phyloP scores from a whole-genome alignment of 345 rosid species.

The Eucalyptus paniculata region DNA sequence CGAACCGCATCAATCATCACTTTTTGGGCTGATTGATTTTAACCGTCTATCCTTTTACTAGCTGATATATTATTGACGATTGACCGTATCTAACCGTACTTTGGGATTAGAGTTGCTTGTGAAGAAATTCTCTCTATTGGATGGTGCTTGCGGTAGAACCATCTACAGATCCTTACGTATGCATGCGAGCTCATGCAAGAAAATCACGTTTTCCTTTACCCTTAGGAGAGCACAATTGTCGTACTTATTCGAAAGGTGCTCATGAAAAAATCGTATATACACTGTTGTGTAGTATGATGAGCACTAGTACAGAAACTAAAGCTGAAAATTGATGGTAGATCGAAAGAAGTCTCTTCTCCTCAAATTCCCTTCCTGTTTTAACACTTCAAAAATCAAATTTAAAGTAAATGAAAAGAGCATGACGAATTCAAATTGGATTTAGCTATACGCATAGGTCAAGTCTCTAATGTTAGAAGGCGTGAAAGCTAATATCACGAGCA shows the following conservation, averaged over 20 bases:
- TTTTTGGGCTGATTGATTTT: neutral
- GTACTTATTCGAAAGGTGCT: neutral
- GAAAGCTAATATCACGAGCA: slow-evolving; percentile 2
- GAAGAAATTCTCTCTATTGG: neutral
- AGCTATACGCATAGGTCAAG: neutral
- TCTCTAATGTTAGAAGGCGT: neutral
- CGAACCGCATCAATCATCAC: neutral
- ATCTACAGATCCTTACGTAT: neutral
- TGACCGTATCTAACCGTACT: neutral
- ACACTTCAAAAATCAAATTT: neutral
- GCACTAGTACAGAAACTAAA: neutral
- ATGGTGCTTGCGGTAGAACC: neutral
- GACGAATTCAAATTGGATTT: neutral
- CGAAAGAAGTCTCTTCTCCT: neutral
- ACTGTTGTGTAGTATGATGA: neutral
- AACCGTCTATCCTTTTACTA: neutral
- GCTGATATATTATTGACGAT: neutral
- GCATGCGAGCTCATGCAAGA: neutral
- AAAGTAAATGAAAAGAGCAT: neutral
- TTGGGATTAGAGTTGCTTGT: neutral
- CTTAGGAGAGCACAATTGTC: neutral
- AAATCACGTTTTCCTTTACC: neutral
- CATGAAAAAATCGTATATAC: neutral
- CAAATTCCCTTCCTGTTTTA: neutral
- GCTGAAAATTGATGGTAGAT: neutral